Base-by-base conservation (phyloP, 371 early-diverging fungal species). In the Mortierella sp. region DNA sequence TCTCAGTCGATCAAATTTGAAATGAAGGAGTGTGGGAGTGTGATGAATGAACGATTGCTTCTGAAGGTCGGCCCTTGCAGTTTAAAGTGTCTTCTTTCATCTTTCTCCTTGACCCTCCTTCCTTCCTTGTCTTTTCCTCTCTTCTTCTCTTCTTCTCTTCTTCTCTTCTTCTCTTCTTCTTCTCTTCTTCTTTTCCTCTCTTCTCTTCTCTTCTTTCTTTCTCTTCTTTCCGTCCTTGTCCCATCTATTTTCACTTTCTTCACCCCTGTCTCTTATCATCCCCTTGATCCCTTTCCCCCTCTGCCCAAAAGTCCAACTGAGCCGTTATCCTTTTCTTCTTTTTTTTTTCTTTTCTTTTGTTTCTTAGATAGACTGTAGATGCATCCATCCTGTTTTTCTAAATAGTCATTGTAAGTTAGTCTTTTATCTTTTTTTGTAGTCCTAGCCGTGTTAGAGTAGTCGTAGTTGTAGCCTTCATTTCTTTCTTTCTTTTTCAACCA, bases 11-110 rank as follows among this genome's bases (percentile, higher is more conserved):
- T n/a, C n/a, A n/a, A n/a, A n/a, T n/a, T n/a, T n/a, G n/a, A n/a
- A n/a, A n/a, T n/a, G n/a, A n/a, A n/a, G n/a, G n/a, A n/a, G n/a
- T n/a, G n/a, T n/a, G n/a, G n/a, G n/a, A n/a, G n/a, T n/a, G n/a
- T n/a, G n/a, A n/a, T n/a, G n/a, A n/a, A n/a, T n/a, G n/a, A n/a
- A n/a, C n/a, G n/a, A n/a, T n/a, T n/a, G n/a, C n/a, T n/a, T n/a
- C n/a, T n/a, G n/a, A n/a, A n/a, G n/a, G n/a, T n/a, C n/a, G n/a
- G n/a, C n/a, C n/a, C n/a, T n/a, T n/a, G n/a, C n/a, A n/a, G n/a
- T n/a, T n/a, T 61, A 61, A 61, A 61, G 61, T 61, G 61, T 61
- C n/a, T n/a, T n/a, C n/a, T n/a, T n/a, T 39, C 19, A 34, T 29
- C 22, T 66, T 45, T 66, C 14, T 10, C 14, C 43, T 43, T 29